phyloP scores from a whole-genome alignment of 495 filamentous ascomycete species.

The Chaetomium fimeti region DNA sequence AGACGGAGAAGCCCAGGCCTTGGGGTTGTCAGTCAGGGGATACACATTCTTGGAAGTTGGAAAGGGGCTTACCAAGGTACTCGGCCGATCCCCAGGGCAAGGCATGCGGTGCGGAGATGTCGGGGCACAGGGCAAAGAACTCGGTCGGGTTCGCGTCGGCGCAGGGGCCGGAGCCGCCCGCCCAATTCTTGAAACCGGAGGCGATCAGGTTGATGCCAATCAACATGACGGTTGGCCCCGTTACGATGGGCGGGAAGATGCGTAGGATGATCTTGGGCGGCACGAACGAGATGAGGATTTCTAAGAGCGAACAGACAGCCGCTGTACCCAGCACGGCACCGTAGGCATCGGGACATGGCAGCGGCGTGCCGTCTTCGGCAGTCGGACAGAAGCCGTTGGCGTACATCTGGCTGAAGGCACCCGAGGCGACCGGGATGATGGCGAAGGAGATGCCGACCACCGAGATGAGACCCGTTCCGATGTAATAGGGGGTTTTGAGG shows the following conservation, averaged over 20 bases:
- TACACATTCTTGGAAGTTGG: too few species aligned
- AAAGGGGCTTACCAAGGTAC: constrained; percentile 60
- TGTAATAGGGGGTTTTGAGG: constrained; percentile 73
- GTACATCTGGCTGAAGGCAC: constrained; percentile 83
- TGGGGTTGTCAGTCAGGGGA: not conserved
- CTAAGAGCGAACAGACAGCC: constrained; percentile 65
- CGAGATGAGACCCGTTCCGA: constrained; percentile 85
- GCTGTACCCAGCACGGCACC: constrained; percentile 80
- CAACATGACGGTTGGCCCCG: constrained; percentile 77
- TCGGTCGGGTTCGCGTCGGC: constrained; percentile 53
- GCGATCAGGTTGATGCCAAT: constrained; percentile 67
- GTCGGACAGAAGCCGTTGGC: constrained; percentile 71
- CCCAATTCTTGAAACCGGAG: constrained; percentile 80
- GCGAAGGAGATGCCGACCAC: constrained; percentile 89
- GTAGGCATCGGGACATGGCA: constrained; percentile 83
- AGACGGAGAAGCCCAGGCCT: constrained; percentile 79
- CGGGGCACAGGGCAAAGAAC: constrained; percentile 65
- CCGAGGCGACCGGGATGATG: constrained; percentile 79
- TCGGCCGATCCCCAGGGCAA: constrained; percentile 85
- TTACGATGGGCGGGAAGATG: constrained; percentile 87
- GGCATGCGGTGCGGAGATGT: constrained; percentile 69
- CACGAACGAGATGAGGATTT: constrained; percentile 73
- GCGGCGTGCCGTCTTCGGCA: constrained; percentile 58
- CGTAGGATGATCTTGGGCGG: constrained; percentile 66
- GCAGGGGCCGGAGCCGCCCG: constrained; percentile 70